Evolutionary conservation across 2,329 filamentous ascomycete genomes (phyloP).

Genomic region (Colletotrichum sansevieriae): DNA sequence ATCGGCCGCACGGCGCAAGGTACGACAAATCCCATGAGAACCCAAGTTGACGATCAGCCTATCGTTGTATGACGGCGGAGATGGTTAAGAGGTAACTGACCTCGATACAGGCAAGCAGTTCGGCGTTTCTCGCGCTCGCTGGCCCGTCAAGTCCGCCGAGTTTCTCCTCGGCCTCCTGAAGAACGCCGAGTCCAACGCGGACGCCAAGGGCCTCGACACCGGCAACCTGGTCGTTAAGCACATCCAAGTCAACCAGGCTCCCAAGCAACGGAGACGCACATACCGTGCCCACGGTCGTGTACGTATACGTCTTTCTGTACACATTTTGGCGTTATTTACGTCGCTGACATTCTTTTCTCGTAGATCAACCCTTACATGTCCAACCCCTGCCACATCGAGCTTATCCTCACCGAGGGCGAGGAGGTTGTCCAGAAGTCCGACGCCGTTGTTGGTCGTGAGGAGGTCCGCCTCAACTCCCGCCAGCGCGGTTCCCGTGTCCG

Average conservation of each 20-base stretch:
- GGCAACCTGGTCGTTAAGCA: conserved; percentile 98
- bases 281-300: conserved; percentile 99
- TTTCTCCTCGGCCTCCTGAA: conserved; percentile 97
- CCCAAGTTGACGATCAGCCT: background rate
- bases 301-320: conserved; percentile 62
- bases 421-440: conserved; percentile 95
- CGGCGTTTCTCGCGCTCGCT: conserved; percentile 97
- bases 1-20: conserved; percentile 98
- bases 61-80: conserved; percentile 27
- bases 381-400: conserved; percentile 99
- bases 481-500: conserved; percentile 83
- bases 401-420: conserved; percentile 98
- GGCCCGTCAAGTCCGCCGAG: conserved; percentile 99
- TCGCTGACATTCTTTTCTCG: conserved; percentile 46
- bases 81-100: background rate
- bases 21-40: conserved; percentile 67
- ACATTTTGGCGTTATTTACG: no score
- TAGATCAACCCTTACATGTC: conserved; percentile 99
- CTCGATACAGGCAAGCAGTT: conserved; percentile 88
- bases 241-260: conserved; percentile 99
- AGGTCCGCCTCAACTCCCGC: conserved; percentile 83
- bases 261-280: conserved; percentile 98
- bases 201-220: conserved; percentile 97
- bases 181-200: conserved; percentile 97
- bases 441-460: conserved; percentile 73